A percentile compares a stretch with the other conserved stretches of the same genome.
Evolutionary conservation across 345 rosid species (phyloP).

Genomic region (Corchorus olitorius): DNA sequence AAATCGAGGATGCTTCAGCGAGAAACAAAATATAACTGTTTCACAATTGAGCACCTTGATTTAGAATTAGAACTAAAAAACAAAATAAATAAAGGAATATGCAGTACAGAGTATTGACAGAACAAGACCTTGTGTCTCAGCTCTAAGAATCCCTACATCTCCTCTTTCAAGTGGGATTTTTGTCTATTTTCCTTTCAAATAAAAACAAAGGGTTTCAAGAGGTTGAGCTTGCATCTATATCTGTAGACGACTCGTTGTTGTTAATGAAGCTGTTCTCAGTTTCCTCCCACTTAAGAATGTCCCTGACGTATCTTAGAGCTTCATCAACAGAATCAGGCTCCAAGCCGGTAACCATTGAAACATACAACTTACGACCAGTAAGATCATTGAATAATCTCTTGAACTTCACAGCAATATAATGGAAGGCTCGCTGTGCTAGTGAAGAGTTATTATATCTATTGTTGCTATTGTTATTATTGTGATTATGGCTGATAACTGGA

Average conservation of each 20-base stretch:
- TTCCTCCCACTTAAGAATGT: constrained; percentile 60
- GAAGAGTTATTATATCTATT: constrained; percentile 39
- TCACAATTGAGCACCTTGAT: background rate
- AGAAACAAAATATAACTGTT: background rate
- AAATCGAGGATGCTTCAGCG: background rate
- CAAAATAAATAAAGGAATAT: background rate
- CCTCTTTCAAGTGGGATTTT: background rate
- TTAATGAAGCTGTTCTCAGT: constrained; percentile 35
- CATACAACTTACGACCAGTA: constrained; percentile 62
- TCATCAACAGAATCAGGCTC: constrained; percentile 63
- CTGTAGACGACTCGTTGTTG: constrained; percentile 42
- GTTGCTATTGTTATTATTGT: constrained; percentile 15
- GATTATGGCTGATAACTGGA: constrained; percentile 56
- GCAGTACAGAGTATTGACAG: background rate
- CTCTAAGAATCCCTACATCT: background rate
- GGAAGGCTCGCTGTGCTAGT: constrained; percentile 65
- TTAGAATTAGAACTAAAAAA: background rate
- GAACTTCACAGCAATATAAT: constrained; percentile 71
- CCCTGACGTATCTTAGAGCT: constrained; percentile 62
- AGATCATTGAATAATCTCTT: constrained; percentile 59
- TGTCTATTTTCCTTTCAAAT: background rate
- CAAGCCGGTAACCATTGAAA: constrained; percentile 49
- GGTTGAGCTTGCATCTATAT: constrained; percentile 57
- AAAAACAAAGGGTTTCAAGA: constrained; percentile 28
- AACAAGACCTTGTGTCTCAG: background rate